Conservation (phyloP, 2,329 filamentous ascomycete species). For the Aspergillus ochraceus region DNA sequence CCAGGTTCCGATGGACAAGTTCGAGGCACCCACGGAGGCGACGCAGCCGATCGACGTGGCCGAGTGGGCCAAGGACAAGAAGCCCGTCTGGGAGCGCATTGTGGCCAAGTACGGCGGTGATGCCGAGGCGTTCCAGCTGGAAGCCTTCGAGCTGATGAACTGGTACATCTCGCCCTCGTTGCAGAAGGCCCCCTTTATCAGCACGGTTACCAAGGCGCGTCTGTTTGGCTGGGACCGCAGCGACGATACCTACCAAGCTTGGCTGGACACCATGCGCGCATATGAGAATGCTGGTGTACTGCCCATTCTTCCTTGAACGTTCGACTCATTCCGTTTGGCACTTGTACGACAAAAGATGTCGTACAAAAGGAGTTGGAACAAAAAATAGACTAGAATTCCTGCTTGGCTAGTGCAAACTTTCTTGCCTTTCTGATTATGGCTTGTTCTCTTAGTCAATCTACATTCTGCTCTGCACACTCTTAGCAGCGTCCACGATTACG, state of each 20-base stretch:
- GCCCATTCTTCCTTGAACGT: no score
- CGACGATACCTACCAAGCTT: neutral
- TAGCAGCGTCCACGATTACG: no score
- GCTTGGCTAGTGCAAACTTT: no score
- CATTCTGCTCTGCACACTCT: no score
- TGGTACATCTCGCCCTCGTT: neutral
- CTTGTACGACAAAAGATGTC: no score
- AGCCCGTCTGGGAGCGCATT: constrained; percentile 8
- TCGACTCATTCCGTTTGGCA: no score
- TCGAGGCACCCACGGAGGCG: neutral
- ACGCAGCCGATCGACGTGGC: neutral
- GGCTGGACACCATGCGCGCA: no score
- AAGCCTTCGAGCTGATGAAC: constrained; percentile 1
- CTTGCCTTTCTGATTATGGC: no score
- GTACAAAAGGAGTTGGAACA: no score
- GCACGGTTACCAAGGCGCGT: neutral
- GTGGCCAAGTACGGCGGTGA: constrained; percentile 10
- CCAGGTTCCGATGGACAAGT: neutral
- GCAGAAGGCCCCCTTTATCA: neutral
- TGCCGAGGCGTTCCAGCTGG: neutral
- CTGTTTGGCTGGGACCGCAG: neutral
- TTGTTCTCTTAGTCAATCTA: no score
- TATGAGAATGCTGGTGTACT: no score
- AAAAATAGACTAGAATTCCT: no score
- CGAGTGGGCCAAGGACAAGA: constrained; percentile 9